These are phyloP conservation scores for Akanthomyces uredinophilus DNA, from an alignment of 2,329 filamentous ascomycete genomes.

Conservation along the genomic window DNA sequence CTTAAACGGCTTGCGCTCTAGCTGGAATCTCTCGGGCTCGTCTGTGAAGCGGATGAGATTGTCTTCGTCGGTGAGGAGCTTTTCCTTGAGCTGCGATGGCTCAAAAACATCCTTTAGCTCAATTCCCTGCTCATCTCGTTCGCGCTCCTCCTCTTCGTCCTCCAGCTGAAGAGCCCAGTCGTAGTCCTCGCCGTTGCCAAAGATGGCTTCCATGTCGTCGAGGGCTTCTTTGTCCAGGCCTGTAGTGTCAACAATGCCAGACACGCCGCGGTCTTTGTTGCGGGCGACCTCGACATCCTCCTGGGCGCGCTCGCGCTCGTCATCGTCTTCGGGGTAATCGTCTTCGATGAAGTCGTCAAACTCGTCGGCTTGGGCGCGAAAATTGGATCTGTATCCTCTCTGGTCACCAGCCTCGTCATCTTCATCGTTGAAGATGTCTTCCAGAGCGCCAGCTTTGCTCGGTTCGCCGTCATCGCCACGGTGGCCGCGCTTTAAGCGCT, in stretches of 20 bases:
- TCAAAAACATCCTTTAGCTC: constrained; percentile 98
- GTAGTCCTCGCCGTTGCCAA: constrained; percentile 93
- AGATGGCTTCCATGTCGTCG: constrained; percentile 94
- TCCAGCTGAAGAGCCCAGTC: constrained; percentile 89
- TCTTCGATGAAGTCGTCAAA: constrained; percentile 97
- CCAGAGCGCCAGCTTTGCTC: constrained; percentile 65
- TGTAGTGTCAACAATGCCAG: constrained; percentile 68
- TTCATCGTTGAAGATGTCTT: constrained; percentile 93
- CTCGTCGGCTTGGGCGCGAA: constrained; percentile 65
- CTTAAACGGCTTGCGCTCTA: constrained; percentile 85
- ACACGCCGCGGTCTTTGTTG: constrained; percentile 65
- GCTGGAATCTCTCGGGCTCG: constrained; percentile 88
- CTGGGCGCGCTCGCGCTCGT: constrained; percentile 66
- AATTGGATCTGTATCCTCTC: constrained; percentile 46
- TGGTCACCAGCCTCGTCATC: constrained; percentile 68
- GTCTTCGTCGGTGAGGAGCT: constrained; percentile 91
- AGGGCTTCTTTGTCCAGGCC: constrained; percentile 88
- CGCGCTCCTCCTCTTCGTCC: constrained; percentile 74
- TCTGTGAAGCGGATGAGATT: constrained; percentile 84
- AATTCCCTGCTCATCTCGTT: constrained; percentile 74
- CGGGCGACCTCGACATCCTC: constrained; percentile 88
- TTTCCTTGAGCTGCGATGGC: constrained; percentile 88
- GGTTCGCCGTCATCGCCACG: constrained; percentile 65
- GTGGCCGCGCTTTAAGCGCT: constrained; percentile 90
- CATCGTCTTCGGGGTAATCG: constrained; percentile 84